Conservation (phyloP, 805 yeast genomes). For the Ascoidea asiatica region DNA sequence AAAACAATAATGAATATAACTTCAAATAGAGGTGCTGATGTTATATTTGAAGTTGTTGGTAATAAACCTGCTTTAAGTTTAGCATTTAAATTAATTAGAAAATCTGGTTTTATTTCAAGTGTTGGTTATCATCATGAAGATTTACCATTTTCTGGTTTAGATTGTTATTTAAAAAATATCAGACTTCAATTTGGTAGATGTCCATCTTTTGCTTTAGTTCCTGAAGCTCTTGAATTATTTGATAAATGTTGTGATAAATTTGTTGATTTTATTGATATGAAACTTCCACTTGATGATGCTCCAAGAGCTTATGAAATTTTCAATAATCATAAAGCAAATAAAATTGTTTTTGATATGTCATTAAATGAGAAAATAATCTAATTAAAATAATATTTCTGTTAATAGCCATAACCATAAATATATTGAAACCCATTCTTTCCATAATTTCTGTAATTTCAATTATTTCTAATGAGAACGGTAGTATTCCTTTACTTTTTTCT, state of each 20-base stretch:
- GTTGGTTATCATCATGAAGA: slow-evolving; percentile 49
- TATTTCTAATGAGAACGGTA: no score
- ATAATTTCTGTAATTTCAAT: no score
- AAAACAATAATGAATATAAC: slow-evolving; percentile 23
- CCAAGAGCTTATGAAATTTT: slow-evolving; percentile 34
- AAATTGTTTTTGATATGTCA: slow-evolving; percentile 40
- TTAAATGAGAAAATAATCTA: no score
- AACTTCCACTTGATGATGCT: slow-evolving; percentile 29
- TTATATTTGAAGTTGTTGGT: slow-evolving; percentile 48
- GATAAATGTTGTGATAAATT: slow-evolving; percentile 29
- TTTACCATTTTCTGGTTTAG: slow-evolving; percentile 41
- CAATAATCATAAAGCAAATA: slow-evolving; percentile 39
- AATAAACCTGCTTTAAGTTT: slow-evolving; percentile 33
- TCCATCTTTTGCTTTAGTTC: slow-evolving; percentile 43
- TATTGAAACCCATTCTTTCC: no score
- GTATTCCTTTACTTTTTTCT: no score
- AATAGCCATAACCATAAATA: no score
- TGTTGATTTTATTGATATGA: slow-evolving; percentile 36
- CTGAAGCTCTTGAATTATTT: slow-evolving; percentile 36
- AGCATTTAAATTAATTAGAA: slow-evolving; percentile 39
- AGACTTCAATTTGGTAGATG: slow-evolving; percentile 51
- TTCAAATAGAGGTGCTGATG: slow-evolving; percentile 41
- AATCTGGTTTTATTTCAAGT: slow-evolving; percentile 43
- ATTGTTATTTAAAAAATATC: slow-evolving; percentile 43
- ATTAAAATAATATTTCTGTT: no score